Evolutionary conservation across 768 basidiomycete species (phyloP).

Genomic region (Trametes villosa): DNA sequence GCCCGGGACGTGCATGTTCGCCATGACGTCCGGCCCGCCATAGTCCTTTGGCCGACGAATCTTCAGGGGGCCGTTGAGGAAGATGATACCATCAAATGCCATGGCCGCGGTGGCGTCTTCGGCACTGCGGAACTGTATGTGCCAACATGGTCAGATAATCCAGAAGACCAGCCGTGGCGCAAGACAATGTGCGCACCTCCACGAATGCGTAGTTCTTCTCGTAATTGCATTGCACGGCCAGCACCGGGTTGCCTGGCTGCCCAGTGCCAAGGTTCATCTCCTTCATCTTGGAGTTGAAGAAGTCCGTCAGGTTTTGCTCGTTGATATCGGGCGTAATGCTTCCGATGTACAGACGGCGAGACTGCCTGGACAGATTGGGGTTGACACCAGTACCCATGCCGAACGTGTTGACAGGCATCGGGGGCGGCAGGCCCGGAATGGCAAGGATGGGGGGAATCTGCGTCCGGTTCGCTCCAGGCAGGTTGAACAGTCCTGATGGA

Average conservation of each 20-base stretch:
- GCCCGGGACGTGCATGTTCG: constrained; percentile 85
- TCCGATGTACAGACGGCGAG: constrained; percentile 94
- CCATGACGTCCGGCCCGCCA: constrained; percentile 68
- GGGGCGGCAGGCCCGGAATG: constrained; percentile 80
- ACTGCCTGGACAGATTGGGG: constrained; percentile 90
- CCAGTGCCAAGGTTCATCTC: constrained; percentile 89
- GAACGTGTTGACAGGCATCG: constrained; percentile 82
- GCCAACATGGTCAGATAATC: constrained; percentile 14
- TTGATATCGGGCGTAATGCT: constrained; percentile 95
- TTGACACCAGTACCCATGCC: constrained; percentile 87
- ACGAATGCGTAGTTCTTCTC: constrained; percentile 99
- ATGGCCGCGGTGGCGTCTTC: constrained; percentile 97
- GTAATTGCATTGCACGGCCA: constrained; percentile 94
- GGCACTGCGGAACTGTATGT: constrained; percentile 88
- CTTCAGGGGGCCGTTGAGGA: constrained; percentile 93
- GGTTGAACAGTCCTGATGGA: constrained; percentile 86
- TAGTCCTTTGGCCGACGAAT: constrained; percentile 98
- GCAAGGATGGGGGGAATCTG: constrained; percentile 83
- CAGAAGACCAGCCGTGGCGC: neutral
- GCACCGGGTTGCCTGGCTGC: constrained; percentile 85
- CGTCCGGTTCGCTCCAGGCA: constrained; percentile 92
- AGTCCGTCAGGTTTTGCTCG: constrained; percentile 88
- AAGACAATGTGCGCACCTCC: constrained; percentile 61
- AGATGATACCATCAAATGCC: constrained; percentile 97
- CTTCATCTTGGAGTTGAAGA: constrained; percentile 96